Evolutionary conservation across 2,329 filamentous ascomycete genomes (phyloP).

Genomic region (Pyrenophora seminiperda): DNA sequence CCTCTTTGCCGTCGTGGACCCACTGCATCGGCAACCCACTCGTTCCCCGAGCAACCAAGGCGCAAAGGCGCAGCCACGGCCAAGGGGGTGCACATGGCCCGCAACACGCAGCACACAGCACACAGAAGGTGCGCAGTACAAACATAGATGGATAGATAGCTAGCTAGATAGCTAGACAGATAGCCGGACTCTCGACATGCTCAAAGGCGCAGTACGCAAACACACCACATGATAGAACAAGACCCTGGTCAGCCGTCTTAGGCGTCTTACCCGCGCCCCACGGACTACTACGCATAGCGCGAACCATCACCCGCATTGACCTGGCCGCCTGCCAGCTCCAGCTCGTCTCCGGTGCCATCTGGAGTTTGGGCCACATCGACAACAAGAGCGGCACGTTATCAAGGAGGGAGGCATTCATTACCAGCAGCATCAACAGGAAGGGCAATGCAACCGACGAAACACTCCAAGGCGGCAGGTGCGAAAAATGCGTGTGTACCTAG

Average conservation of each 20-base stretch:
- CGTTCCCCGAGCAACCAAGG: slow-evolving; percentile 10
- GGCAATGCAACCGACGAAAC: slow-evolving; percentile 20
- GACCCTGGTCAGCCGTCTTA: slow-evolving; percentile 13
- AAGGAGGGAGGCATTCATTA: slow-evolving; percentile 20
- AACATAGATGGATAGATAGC: too few relatives aligned
- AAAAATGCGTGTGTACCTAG: slow-evolving; percentile 4
- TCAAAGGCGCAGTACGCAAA: slow-evolving; percentile 3
- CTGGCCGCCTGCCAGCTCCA: slow-evolving; percentile 22
- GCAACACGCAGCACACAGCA: too few relatives aligned
- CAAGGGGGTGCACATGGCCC: too few relatives aligned
- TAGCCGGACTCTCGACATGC: background rate
- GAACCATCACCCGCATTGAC: slow-evolving; percentile 40
- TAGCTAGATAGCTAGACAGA: too few relatives aligned
- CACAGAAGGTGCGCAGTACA: background rate
- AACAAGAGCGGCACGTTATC: slow-evolving; percentile 27
- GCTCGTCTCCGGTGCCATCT: slow-evolving; percentile 22
- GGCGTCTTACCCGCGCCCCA: slow-evolving; percentile 32
- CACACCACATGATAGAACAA: slow-evolving; percentile 2
- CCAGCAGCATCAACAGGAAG: slow-evolving; percentile 13
- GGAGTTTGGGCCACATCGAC: slow-evolving; percentile 12
- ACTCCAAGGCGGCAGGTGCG: slow-evolving; percentile 39
- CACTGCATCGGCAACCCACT: slow-evolving; percentile 13
- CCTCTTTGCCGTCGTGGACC: background rate
- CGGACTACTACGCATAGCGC: slow-evolving; percentile 36
- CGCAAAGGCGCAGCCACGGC: background rate